phyloP scores from a whole-genome alignment of 129 eudicot genomes.

The Silybum marianum region DNA sequence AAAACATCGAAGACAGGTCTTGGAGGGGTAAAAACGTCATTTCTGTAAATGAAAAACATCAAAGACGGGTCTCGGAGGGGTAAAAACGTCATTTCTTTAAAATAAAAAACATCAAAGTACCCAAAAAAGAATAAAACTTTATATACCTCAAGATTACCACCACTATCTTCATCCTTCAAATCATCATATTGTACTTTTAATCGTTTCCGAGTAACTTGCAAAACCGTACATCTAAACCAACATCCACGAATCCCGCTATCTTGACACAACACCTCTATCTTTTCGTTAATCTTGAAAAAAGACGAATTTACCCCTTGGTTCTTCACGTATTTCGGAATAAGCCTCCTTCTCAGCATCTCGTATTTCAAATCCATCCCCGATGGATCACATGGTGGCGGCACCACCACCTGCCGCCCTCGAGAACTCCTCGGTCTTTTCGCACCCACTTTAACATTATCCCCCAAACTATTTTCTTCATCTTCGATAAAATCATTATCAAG shows the following conservation, averaged over 20 bases:
- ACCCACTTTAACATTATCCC: constrained; percentile 57
- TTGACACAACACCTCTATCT: constrained; percentile 78
- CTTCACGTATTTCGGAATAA: constrained; percentile 49
- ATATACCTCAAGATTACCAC: constrained; percentile 85
- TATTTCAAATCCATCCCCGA: constrained; percentile 45
- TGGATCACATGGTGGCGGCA: constrained; percentile 24
- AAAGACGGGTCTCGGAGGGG: background rate
- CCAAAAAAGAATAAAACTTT: background rate
- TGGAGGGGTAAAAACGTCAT: no score
- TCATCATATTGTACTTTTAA: constrained; percentile 74
- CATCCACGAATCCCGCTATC: constrained; percentile 98
- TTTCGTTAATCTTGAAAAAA: constrained; percentile 52
- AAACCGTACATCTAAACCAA: constrained; percentile 88
- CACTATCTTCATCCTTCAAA: constrained; percentile 74
- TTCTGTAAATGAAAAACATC: no score
- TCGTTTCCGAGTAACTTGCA: constrained; percentile 61
- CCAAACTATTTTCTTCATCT: constrained; percentile 52
- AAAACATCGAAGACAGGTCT: no score
- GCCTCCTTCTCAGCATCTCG: constrained; percentile 42
- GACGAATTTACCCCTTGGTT: constrained; percentile 24
- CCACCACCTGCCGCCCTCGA: constrained; percentile 44
- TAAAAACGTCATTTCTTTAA: background rate
- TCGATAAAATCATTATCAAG: constrained; percentile 57
- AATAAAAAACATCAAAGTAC: background rate
- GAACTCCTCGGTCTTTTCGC: constrained; percentile 68